A percentile compares a stretch with the other conserved stretches of the same genome.
phyloP scores from a whole-genome alignment of 768 basidiomycete genomes.

The Saitozyma sp. region DNA sequence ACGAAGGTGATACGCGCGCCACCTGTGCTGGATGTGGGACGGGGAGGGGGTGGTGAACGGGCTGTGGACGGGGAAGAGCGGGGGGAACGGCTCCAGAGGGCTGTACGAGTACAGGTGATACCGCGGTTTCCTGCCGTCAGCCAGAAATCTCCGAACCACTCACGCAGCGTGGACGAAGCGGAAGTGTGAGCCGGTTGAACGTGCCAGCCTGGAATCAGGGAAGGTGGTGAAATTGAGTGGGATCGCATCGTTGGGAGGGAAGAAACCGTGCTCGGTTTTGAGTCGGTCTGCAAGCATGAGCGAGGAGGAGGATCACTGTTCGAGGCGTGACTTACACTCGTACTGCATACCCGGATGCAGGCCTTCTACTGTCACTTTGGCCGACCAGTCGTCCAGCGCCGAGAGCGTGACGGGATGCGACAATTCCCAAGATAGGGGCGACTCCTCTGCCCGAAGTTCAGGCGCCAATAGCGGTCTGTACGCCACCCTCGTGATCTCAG shows the following conservation, averaged over 20 bases:
- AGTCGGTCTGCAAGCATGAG: conserved; percentile 4
- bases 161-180: conserved; percentile 23
- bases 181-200: conserved; percentile 5
- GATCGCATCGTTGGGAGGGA: not conserved
- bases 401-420: conserved; percentile 11
- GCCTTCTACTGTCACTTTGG: conserved; percentile 9
- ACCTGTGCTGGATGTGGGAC: conserved; percentile 15
- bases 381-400: conserved; percentile 10
- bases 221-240: conserved; percentile 24
- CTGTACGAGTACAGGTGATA: conserved; percentile 6
- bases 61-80: conserved; percentile 11
- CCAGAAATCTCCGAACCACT: not conserved
- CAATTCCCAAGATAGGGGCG: conserved; percentile 8
- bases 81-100: conserved; percentile 9
- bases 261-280: conserved; percentile 3
- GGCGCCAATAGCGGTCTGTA: conserved; percentile 10
- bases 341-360: conserved; percentile 14
- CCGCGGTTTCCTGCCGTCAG: conserved; percentile 7
- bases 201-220: conserved; percentile 9
- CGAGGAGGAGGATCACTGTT: no score
- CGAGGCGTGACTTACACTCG: conserved; percentile 11
- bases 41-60: conserved; percentile 14
- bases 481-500: not conserved
- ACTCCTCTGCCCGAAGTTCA: conserved; percentile 1
- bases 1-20: conserved; percentile 8